Percentiles rank a stretch among this genome's conserved stretches.
Evolutionary conservation across 345 rosid species (phyloP).

Genomic region (Streptanthus diversifolius): DNA sequence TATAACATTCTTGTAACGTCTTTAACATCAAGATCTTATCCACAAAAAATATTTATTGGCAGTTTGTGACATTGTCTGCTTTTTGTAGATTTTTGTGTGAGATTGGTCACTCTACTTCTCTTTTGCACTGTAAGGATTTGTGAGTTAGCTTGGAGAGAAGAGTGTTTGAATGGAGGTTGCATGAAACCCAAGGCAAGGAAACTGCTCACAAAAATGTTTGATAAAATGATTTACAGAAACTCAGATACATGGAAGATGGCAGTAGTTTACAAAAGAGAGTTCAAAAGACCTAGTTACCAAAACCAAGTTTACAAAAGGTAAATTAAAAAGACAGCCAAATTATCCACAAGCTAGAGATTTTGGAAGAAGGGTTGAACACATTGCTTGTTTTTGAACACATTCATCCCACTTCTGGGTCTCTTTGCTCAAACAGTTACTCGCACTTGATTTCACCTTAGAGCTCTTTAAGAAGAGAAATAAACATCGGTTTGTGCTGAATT

Average conservation of each 20-base stretch:
- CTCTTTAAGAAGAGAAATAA: conserved; percentile 64
- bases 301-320: conserved; percentile 10
- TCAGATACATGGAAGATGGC: neutral
- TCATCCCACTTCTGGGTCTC: neutral
- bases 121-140: conserved; percentile 5
- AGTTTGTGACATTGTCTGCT: conserved; percentile 14
- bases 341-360: neutral
- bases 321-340: neutral
- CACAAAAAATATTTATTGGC: neutral
- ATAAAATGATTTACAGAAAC: neutral
- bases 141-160: conserved; percentile 2
- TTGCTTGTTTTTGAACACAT: neutral
- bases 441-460: conserved; percentile 58
- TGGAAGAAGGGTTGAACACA: conserved; percentile 4
- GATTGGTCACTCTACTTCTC: conserved; percentile 10
- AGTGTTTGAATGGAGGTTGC: neutral
- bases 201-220: neutral
- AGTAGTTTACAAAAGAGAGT: neutral
- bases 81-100: conserved; percentile 9
- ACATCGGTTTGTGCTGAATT: conserved; percentile 60
- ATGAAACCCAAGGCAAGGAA: neutral
- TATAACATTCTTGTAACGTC: conserved; percentile 7
- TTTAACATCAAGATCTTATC: neutral
- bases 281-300: neutral
- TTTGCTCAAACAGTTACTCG: conserved; percentile 13